Evolutionary conservation across 306 rosid species (phyloP), one percentile per base, ranked within the genome.

Genomic region (Prunus kanzakura): DNA sequence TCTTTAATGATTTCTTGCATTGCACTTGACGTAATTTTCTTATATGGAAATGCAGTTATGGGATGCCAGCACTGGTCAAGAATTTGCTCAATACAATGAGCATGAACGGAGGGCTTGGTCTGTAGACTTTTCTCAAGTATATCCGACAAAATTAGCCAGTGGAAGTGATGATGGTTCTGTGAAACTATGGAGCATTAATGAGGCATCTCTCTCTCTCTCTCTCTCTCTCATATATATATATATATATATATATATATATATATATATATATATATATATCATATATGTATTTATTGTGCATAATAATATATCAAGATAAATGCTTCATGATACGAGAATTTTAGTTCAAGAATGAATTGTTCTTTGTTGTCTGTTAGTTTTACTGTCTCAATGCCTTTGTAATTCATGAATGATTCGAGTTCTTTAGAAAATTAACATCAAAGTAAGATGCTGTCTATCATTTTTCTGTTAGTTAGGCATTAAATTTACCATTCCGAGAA

Each of bases 81-180:
- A 69, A 75, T 86, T 90, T 84, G 74, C 89, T 87, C 89, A 86
- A 79, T 90, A 81, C 88, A 85, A 70, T 32, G 96, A 87, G 82
- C 98, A 94, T 74, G 89, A 69, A 73, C 89, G 69, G 81, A 92
- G 94, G 91, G 98, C 97, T 50, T 92, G 98, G 98, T 94, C 97
- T 46, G 93, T 94, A 67, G 98, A 94, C 85, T 94, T 94, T 78
- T 90, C 97, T 74, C 86, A 25, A 25, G 92, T 89, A 22, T 81
- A 85, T 84, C 98, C 98, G n/a, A 92, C 95, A 71, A 94, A 90
- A 74, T 85, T 94, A 75, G 98, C 97, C 82, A 94, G 95, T 79
- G 96, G 97, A 77, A 90, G 97, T 79, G 97, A 94, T 87, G 98
- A 94, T 78, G 87, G 91, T 83, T 70, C 89, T 62, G 97, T 94